Evolutionary conservation across 352 stramenopile genomes (phyloP), one percentile per base, ranked within the genome.

Genomic region (Phytophthora constricta): DNA sequence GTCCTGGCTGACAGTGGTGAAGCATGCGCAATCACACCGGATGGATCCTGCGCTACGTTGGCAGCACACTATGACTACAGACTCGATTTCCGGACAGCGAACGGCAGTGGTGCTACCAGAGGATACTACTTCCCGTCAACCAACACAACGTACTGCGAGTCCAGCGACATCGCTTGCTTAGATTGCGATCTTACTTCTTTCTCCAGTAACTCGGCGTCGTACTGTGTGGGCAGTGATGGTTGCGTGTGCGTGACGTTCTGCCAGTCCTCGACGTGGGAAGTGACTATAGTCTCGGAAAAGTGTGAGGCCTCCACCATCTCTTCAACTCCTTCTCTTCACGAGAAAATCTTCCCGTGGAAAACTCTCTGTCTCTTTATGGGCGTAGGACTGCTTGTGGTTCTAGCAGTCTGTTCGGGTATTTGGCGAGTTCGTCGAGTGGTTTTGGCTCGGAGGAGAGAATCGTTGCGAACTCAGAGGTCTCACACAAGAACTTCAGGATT

Each of bases 121-220:
- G 58, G 50, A 50, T 67, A 69, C 69, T 86, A 70, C 61, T 89
- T 79, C 60, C 71, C 76, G 17, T 80, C 76, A 0, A 72, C 58
- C 26, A 87, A 89, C 69, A 79, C 74, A 1, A 79, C 68, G 0
- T 89, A 89, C 58, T 89, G 80, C 56, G 66, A 73, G 10, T 26
- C 55, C 9, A 70, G 9, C 9, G 76, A 84, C 39, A 42, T 48
- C 1, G 62, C 59, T 0, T 84, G 76, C 41, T 28, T 46, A 2
- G 37, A 70, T 5, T 84, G 73, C 19, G 46, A 34, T 13, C 51
- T 47, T n/a, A 61, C 47, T 17, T 23, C 53, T 5, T 56, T 51
- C 1, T 22, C 20, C 14, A 60, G 19, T 41, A 65, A 76, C 16
- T 57, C 72, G 5, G 61, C 68, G 25, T 61, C 73, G 1, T 79